phyloP scores from a whole-genome alignment of 768 basidiomycete genomes.

The Epithele typhae region DNA sequence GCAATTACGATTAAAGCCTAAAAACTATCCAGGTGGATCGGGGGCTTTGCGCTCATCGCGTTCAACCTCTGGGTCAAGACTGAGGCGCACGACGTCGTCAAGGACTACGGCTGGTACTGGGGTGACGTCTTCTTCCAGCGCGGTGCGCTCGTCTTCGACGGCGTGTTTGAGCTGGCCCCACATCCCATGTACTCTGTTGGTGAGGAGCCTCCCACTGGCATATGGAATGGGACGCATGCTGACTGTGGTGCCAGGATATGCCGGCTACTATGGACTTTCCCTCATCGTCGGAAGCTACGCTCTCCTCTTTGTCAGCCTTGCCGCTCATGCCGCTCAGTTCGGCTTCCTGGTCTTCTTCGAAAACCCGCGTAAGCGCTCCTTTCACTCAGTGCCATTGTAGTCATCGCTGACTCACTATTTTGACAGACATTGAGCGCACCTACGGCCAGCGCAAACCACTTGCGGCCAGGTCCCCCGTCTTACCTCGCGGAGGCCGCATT shows the following conservation, averaged over 20 bases:
- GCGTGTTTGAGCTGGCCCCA: conserved; percentile 91
- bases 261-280: conserved; percentile 96
- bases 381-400: neutral
- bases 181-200: conserved; percentile 96
- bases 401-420: neutral
- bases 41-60: conserved; percentile 77
- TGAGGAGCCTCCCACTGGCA: conserved; percentile 18
- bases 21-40: conserved; percentile 64
- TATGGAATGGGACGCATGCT: neutral
- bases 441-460: conserved; percentile 93
- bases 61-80: conserved; percentile 99
- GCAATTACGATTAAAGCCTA: conserved; percentile 1
- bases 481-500: conserved; percentile 20
- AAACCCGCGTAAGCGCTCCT: conserved; percentile 77
- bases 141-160: conserved; percentile 93
- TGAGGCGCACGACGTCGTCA: conserved; percentile 95
- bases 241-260: conserved; percentile 55
- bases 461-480: conserved; percentile 72
- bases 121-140: conserved; percentile 91
- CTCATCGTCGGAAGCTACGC: conserved; percentile 86
- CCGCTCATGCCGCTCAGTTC: conserved; percentile 94
- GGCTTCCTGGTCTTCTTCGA: conserved; percentile 95
- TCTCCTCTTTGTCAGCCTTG: conserved; percentile 90
- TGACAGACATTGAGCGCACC: conserved; percentile 43
- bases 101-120: conserved; percentile 99